A percentile compares a stretch with the other conserved stretches of the same genome.
Conservation (phyloP, 495 filamentous ascomycete species). For the Amphirosellinia nigrospora region DNA sequence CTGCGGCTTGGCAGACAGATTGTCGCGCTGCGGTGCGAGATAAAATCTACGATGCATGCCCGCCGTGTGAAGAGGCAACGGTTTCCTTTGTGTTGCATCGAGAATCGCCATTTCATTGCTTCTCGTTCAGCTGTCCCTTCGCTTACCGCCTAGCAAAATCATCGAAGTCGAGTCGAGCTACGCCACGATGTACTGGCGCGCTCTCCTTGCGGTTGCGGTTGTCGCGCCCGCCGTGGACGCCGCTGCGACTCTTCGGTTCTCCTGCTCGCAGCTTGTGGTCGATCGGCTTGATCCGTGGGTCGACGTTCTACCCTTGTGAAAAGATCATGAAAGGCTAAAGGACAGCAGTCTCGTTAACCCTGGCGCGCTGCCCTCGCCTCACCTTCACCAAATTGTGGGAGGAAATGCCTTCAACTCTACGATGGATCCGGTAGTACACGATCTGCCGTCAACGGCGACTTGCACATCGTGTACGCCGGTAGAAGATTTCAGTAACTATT, state of each 20-base stretch:
- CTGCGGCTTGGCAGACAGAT: conserved; percentile 28
- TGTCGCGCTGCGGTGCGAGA: conserved; percentile 27
- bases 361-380: conserved; percentile 37
- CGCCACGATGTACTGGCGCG: conserved; percentile 33
- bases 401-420: conserved; percentile 45
- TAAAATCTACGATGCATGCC: conserved; percentile 31
- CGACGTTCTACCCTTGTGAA: neutral
- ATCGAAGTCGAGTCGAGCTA: conserved; percentile 30
- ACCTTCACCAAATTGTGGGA: conserved; percentile 46
- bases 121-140: conserved; percentile 20
- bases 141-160: conserved; percentile 18
- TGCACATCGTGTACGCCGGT: conserved; percentile 43
- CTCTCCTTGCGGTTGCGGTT: conserved; percentile 38
- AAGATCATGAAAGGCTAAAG: conserved; percentile 8
- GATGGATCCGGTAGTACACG: conserved; percentile 41
- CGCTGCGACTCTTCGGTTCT: conserved; percentile 50
- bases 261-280: conserved; percentile 52
- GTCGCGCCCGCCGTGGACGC: conserved; percentile 39
- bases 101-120: conserved; percentile 19
- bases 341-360: conserved; percentile 42
- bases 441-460: conserved; percentile 41
- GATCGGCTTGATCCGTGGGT: conserved; percentile 52
- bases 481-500: conserved; percentile 33
- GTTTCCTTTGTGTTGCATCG: conserved; percentile 17
- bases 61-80: neutral